Base-by-base conservation (phyloP, 2,329 filamentous ascomycete genomes). In the Epichloe sp. region DNA sequence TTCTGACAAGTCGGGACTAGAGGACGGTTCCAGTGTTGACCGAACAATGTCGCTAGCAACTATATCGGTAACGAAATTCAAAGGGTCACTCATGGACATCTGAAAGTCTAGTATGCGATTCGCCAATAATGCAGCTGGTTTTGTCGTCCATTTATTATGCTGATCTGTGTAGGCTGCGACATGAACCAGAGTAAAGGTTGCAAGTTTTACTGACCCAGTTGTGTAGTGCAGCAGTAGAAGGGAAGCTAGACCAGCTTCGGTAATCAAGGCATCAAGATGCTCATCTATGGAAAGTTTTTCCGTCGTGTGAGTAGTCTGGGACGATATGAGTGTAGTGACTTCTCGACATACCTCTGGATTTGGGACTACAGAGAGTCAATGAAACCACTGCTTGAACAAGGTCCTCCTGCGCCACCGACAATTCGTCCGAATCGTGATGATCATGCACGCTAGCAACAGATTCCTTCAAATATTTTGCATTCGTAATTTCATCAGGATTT, bases 11-110 rank as follows among this genome's bases (percentile, higher is more conserved):
- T 31, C 37, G 10, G 35, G 41, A 31, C 76, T 15, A 42, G n/a
- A 5, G 12, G 77, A 71, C 52, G 73, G 74, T 31, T 74, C 72
- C 68, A 90, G 89, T 5, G 86, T 68, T 31, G 82, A 82, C 38
- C 81, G 82, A 48, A 90, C 73, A 59, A 82, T 82, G 58, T 69
- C 67, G 54, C 76, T 71, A 4, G 90, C 75, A 51, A 88, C 70
- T 40, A 73, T 67, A n/a, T 73, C 69, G 17, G 75, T 68, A 56
- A 82, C 68, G 56, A 80, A 75, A 3, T 54, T 23, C n/a, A 54
- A 26, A 48, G 60, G 19, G 14, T 44, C 52, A 0, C 53, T 49
- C 10, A 26, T 31, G 6, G 52, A 14, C 5, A 70, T 47, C 2
- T 66, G 60, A 2, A 55, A 19, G 1, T 59, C 43, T 4, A 76